Evolutionary conservation across 805 yeast genomes (phyloP).

Genomic region (Helenozyma baotianmanensis): DNA sequence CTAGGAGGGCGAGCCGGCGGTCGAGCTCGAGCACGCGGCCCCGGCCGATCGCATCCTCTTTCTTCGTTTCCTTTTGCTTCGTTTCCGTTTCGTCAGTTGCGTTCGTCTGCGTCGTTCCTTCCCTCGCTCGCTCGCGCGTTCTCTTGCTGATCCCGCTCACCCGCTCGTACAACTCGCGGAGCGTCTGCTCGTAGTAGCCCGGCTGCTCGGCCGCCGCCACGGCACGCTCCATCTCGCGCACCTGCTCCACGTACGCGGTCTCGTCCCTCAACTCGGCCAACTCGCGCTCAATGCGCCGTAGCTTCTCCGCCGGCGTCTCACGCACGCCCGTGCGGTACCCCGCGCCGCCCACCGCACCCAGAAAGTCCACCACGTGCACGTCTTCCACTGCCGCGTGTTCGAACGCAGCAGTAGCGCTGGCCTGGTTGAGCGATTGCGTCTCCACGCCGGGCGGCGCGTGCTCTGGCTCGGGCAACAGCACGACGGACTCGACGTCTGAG

Average conservation of each 20-base stretch:
- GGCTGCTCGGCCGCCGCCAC: too few relatives aligned
- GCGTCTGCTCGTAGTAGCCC: too few relatives aligned
- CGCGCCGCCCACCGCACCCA: slow-evolving; percentile 27
- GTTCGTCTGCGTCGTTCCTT: too few relatives aligned
- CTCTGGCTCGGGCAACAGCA: slow-evolving; percentile 8
- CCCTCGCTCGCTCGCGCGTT: too few relatives aligned
- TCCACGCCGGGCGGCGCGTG: slow-evolving; percentile 10
- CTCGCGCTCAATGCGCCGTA: slow-evolving; percentile 36
- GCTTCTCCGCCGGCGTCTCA: slow-evolving; percentile 36
- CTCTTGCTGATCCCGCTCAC: too few relatives aligned
- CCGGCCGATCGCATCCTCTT: neutral
- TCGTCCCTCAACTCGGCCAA: slow-evolving; percentile 29
- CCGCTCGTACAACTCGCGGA: too few relatives aligned
- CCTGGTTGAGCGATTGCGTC: slow-evolving; percentile 8
- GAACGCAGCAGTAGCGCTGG: slow-evolving; percentile 19
- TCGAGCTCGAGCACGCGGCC: slow-evolving; percentile 20
- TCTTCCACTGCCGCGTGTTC: slow-evolving; percentile 20
- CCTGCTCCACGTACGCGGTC: slow-evolving; percentile 4
- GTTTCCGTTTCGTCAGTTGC: too few relatives aligned
- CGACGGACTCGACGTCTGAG: slow-evolving; percentile 39
- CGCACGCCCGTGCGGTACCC: slow-evolving; percentile 18
- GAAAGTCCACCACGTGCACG: slow-evolving; percentile 27
- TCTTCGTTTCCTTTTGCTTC: slow-evolving; percentile 1
- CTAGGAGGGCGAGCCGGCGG: slow-evolving; percentile 19
- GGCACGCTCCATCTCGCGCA: too few relatives aligned